Base-by-base conservation (phyloP, 345 rosid genomes). In the Hypericum perforatum region DNA sequence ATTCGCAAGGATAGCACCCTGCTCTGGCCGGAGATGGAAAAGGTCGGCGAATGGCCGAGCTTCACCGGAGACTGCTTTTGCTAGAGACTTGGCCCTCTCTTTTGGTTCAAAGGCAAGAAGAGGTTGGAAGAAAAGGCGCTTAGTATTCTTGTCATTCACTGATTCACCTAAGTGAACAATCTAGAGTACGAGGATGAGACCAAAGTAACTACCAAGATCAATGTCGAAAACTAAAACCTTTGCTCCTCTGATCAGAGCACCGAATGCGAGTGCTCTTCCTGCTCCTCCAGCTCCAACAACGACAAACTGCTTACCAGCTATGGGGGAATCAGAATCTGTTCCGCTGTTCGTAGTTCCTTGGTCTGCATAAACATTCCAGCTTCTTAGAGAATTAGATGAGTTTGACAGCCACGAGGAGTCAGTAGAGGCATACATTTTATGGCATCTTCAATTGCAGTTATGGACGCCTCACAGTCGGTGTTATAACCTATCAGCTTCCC, bases 211-310 rank as follows among this genome's bases (percentile, higher is more conserved):
- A 76, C 82, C 80, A 9, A 78, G 61, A 72, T 77, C 79, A 45
- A 77, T 62, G 76, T 82, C 78, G 14, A 76, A 79, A 60, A 82
- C 52, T 53, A 78, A 40, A 16, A 78, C 55, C 15, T 65, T 72
- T 43, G 84, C 78, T 63, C 84, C 82, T 64, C 76, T 68, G 15
- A 56, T 79, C 54, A 66, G 74, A 37, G 80, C 88, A 37, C 82
- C 84, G 41, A 78, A 74, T n/a, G 80, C 88, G 52, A 78, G 65
- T 48, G 88, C 84, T 70, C 83, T 64, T 49, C 84, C 84, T 9
- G 88, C 88, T 22, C 84, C 84, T 40, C 84, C 84, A 45, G 82
- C 88, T 10, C 88, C 88, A 44, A 68, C 80, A 8, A 78, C 59
- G 45, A 78, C 82, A 49, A 82, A 82, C 50, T 67, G 60, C 62